Percentiles rank a stretch among this genome's conserved stretches.
Evolutionary conservation across 768 basidiomycete species (phyloP).

Genomic region (Rhodotorula graminis): DNA sequence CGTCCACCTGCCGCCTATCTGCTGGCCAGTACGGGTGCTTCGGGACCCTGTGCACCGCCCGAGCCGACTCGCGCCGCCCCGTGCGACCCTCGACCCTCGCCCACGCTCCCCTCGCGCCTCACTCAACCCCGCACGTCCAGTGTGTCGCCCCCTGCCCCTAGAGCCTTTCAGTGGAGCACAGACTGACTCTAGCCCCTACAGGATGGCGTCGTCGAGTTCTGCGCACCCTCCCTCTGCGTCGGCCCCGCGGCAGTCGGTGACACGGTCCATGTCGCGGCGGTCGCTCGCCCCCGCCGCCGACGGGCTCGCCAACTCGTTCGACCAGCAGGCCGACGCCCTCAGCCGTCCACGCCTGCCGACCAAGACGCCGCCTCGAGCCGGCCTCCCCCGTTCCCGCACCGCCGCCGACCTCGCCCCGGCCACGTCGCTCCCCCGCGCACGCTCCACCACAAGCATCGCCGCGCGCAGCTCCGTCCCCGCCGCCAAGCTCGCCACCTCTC

Average conservation of each 20-base stretch:
- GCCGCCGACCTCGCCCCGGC: constrained; percentile 3
- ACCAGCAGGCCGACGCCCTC: background rate
- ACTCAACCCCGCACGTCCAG: too few species aligned
- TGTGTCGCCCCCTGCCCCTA: too few species aligned
- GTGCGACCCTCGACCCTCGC: too few species aligned
- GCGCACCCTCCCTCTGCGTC: background rate
- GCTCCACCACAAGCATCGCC: background rate
- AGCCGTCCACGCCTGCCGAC: background rate
- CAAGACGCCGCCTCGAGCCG: too few species aligned
- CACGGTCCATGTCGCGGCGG: background rate
- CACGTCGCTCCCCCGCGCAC: background rate
- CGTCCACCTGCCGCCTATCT: too few species aligned
- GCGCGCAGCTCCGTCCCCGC: background rate
- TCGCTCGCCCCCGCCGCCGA: background rate
- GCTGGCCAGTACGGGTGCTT: too few species aligned
- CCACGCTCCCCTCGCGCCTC: too few species aligned
- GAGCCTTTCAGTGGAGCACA: too few species aligned
- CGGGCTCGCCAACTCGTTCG: background rate
- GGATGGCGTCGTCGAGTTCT: background rate
- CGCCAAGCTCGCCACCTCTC: background rate
- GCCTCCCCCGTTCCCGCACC: background rate
- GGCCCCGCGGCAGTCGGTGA: background rate
- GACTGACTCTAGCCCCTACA: background rate
- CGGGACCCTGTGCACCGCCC: too few species aligned
- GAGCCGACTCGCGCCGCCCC: too few species aligned